Evolutionary conservation across 2,329 filamentous ascomycete genomes (phyloP).

Genomic region (Salinomyces thailandicus): DNA sequence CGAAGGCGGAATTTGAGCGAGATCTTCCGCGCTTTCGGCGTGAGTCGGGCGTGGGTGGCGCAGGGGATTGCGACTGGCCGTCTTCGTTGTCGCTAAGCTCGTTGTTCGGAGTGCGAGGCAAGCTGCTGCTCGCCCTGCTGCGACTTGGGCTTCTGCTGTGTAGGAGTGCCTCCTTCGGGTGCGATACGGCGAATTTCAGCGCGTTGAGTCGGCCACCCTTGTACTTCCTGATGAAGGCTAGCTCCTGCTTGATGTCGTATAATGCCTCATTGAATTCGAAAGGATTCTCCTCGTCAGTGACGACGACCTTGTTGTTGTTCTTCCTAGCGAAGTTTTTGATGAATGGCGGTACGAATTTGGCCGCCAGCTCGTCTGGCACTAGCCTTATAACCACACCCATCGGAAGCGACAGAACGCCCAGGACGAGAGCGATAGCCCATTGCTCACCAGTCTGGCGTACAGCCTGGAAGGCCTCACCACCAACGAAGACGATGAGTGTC

Average conservation of each 20-base stretch:
- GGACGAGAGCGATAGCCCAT: slow-evolving; percentile 79
- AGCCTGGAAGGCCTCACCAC: slow-evolving; percentile 69
- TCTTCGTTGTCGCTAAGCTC: slow-evolving; percentile 35
- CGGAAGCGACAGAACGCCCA: slow-evolving; percentile 76
- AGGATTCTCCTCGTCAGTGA: slow-evolving; percentile 32
- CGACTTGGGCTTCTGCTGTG: slow-evolving; percentile 52
- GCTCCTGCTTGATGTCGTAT: slow-evolving; percentile 66
- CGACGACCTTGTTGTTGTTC: slow-evolving; percentile 32
- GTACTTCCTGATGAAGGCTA: slow-evolving; percentile 68
- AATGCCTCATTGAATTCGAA: slow-evolving; percentile 59
- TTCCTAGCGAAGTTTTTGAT: slow-evolving; percentile 30
- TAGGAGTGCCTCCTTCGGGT: slow-evolving; percentile 61
- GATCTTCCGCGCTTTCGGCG: slow-evolving; percentile 50
- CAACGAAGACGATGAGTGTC: slow-evolving; percentile 79
- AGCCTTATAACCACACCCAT: slow-evolving; percentile 71
- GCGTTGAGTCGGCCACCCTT: slow-evolving; percentile 75
- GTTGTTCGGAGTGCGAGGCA: slow-evolving; percentile 53
- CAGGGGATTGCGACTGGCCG: slow-evolving; percentile 29
- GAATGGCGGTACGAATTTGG: slow-evolving; percentile 31
- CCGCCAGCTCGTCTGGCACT: slow-evolving; percentile 62
- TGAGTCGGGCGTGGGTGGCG: slow-evolving; percentile 44
- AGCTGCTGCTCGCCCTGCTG: slow-evolving; percentile 51
- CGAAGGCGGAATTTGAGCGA: slow-evolving; percentile 61
- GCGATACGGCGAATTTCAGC: slow-evolving; percentile 65
- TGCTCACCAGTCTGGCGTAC: slow-evolving; percentile 58